Percentiles rank a stretch among this genome's conserved stretches.
These are phyloP conservation scores for Quercus agrifolia DNA, from an alignment of 306 rosid genomes.

Conservation along the genomic window DNA sequence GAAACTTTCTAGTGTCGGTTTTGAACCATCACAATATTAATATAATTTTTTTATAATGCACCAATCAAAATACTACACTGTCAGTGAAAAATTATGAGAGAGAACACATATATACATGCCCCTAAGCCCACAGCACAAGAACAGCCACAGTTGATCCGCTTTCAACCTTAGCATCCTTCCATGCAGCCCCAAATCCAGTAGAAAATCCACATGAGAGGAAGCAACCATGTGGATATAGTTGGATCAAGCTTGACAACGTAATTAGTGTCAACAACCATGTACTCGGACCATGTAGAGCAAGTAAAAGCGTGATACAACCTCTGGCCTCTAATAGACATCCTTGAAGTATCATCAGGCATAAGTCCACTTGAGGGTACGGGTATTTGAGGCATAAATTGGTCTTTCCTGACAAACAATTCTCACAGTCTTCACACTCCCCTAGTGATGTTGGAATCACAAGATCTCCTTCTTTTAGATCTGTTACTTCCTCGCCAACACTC, in stretches of 20 bases:
- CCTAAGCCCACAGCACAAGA: conserved; percentile 43
- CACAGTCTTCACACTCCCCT: no score
- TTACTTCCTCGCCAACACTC: conserved; percentile 32
- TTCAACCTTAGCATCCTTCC: conserved; percentile 29
- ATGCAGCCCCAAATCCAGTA: conserved; percentile 36
- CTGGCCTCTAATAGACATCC: conserved; percentile 17
- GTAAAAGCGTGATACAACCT: conserved; percentile 17
- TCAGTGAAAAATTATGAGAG: no score
- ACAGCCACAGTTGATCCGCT: conserved; percentile 30
- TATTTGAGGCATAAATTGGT: conserved; percentile 29
- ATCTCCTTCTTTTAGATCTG: conserved; percentile 24
- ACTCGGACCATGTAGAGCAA: conserved; percentile 40
- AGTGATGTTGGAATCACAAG: conserved; percentile 25
- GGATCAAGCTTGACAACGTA: conserved; percentile 22
- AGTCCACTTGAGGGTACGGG: conserved; percentile 8
- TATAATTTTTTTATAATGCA: no score
- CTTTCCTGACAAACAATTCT: conserved; percentile 20
- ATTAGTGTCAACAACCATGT: conserved; percentile 17
- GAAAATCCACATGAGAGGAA: conserved; percentile 42
- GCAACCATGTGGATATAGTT: conserved; percentile 19
- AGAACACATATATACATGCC: not conserved
- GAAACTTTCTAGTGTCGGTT: no score
- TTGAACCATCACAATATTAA: no score
- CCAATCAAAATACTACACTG: no score
- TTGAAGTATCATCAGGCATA: conserved; percentile 26